Evolutionary conservation across 495 filamentous ascomycete species (phyloP).

Genomic region (Pseudotulostoma volvatum): DNA sequence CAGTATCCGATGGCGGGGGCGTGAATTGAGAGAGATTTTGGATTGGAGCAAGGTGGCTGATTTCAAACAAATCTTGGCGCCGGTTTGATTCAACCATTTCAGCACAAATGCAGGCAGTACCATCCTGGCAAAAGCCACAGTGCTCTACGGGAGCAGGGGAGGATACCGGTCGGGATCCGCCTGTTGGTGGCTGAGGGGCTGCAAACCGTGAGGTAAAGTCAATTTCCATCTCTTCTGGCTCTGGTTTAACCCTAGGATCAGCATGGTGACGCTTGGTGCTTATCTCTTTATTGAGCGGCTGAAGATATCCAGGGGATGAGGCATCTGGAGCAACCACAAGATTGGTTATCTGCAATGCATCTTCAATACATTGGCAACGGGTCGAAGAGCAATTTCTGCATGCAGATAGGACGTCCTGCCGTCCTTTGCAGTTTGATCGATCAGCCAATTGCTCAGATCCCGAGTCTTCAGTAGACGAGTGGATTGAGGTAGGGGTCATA

Average conservation of each 20-base stretch:
- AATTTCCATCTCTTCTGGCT: slow-evolving; percentile 51
- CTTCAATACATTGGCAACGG: slow-evolving; percentile 57
- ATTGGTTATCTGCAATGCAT: slow-evolving; percentile 28
- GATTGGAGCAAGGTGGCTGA: slow-evolving; percentile 32
- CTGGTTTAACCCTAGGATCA: slow-evolving; percentile 30
- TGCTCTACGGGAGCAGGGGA: slow-evolving; percentile 36
- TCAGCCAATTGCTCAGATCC: too few relatives aligned
- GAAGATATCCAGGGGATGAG: not conserved
- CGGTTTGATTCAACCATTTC: slow-evolving; percentile 40
- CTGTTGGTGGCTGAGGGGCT: slow-evolving; percentile 21
- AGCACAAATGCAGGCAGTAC: slow-evolving; percentile 70
- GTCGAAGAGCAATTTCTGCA: slow-evolving; percentile 47
- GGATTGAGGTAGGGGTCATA: too few relatives aligned
- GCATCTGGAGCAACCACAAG: not conserved
- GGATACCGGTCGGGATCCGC: slow-evolving; percentile 19
- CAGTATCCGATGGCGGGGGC: slow-evolving; percentile 52
- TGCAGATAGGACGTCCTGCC: slow-evolving; percentile 28
- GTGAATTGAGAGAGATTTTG: slow-evolving; percentile 42
- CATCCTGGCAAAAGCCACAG: slow-evolving; percentile 80
- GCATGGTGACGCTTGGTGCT: slow-evolving; percentile 12
- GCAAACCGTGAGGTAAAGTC: slow-evolving; percentile 57
- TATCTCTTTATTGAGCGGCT: not conserved
- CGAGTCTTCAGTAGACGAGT: too few relatives aligned
- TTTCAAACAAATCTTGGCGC: slow-evolving; percentile 19
- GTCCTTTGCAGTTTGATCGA: too few relatives aligned